These are phyloP conservation scores for Fagopyrum tataricum DNA, from an alignment of 148 eudicot species.

Conservation along the genomic window DNA sequence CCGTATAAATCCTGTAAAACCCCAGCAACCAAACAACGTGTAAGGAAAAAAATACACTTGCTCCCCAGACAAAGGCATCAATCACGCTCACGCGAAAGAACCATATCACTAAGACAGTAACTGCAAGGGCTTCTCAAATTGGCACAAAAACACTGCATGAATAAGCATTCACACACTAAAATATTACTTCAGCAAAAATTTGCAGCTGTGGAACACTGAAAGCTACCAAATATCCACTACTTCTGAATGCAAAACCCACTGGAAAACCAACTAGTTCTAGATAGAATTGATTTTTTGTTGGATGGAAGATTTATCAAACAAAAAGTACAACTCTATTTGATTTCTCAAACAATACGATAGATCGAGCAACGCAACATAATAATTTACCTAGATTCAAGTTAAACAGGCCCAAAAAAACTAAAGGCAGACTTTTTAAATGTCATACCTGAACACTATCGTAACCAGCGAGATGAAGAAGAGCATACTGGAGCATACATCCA, in stretches of 20 bases:
- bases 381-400: neutral
- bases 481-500: slow-evolving; percentile 96
- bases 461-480: slow-evolving; percentile 91
- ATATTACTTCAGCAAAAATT: neutral
- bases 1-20: neutral
- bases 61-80: neutral
- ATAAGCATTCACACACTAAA: neutral
- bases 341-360: neutral
- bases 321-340: neutral
- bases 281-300: neutral
- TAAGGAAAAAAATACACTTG: neutral
- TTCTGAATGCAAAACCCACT: neutral
- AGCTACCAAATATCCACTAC: neutral
- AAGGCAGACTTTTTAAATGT: neutral
- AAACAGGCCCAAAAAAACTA: neutral
- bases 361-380: neutral
- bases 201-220: neutral
- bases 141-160: neutral
- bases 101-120: slow-evolving; percentile 5
- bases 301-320: neutral
- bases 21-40: neutral
- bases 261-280: neutral
- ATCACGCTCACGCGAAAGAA: neutral
- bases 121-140: neutral
- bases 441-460: slow-evolving; percentile 74